Evolutionary conservation across 768 basidiomycete genomes (phyloP), one percentile per base, ranked within the genome.

Genomic region (Favolaschia claudopus): DNA sequence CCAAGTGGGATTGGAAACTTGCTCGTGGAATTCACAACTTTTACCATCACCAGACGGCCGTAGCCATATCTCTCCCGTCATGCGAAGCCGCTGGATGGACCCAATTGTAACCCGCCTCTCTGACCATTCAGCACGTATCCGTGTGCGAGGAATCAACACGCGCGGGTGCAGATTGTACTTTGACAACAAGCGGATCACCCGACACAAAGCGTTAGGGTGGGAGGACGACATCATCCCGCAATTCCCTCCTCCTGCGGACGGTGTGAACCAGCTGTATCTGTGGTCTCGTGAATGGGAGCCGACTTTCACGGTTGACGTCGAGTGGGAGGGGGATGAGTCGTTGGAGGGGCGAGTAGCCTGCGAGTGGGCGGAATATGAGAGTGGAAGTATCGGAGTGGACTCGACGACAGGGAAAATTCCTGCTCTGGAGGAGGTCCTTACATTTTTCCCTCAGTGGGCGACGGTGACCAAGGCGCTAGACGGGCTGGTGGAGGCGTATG

Each of bases 311-410:
- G 85, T 88, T 32, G 77, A 82, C 54, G 73, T 89, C 17, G 77
- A 80, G 24, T 87, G 84, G 82, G 71, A 77, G 32, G 65, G 55
- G 31, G 40, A 57, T 45, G 59, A 60, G 15, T 22, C 53, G 55
- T 52, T 64, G 27, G 58, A 54, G 25, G 89, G 86, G 27, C 77
- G 79, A 4, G 78, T 86, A 20, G 83, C 81, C 17, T 89, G 88
- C 59, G 82, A 84, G 52, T 90, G 88, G 85, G 82, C 79, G n/a
- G 89, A 91, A 67, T 86, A 87, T 63, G 82, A 84, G 70, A 83
- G 83, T 64, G 85, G 69, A 38, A 82, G 78, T 61, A 69, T 84
- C 13, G 85, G 84, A 37, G 75, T 79, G 59, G 77, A 78, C 17
- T 48, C 58, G 17, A 64, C 39, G 69, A 68, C 66, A 24, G 79